Conservation (phyloP, 257 asterid species). For the Rauvolfia tetraphylla region DNA sequence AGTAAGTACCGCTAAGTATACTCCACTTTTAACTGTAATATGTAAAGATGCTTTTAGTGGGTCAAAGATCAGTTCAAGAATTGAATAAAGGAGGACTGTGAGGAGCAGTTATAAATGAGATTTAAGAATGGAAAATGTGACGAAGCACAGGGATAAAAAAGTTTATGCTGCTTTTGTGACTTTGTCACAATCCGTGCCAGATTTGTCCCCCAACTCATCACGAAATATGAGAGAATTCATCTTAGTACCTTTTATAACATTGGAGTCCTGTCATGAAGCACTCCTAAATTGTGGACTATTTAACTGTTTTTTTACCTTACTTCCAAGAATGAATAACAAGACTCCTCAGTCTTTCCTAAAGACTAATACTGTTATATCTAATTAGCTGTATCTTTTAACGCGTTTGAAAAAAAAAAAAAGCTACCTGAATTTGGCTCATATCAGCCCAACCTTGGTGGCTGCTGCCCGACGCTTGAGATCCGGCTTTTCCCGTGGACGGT, state of each 20-base stretch:
- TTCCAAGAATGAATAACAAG: slow-evolving; percentile 3
- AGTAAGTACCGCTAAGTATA: background rate
- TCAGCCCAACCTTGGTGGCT: background rate
- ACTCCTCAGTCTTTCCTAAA: background rate
- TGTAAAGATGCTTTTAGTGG: background rate
- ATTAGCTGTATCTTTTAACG: too few relatives aligned
- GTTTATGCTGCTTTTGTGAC: slow-evolving; percentile 4
- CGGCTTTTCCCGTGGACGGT: background rate
- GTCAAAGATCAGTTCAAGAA: slow-evolving; percentile 11
- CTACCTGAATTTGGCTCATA: too few relatives aligned
- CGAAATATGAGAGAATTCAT: background rate
- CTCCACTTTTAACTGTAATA: background rate
- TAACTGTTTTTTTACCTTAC: background rate
- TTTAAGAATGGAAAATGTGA: slow-evolving; percentile 7
- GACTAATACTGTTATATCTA: too few relatives aligned
- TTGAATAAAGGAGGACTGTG: slow-evolving; percentile 1
- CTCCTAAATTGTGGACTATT: background rate
- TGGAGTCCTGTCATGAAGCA: background rate
- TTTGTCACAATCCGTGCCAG: slow-evolving; percentile 15
- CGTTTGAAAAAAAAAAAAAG: too few relatives aligned
- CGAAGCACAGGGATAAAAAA: slow-evolving; percentile 1
- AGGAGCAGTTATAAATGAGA: slow-evolving; percentile 11
- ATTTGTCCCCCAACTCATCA: background rate
- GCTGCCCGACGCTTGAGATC: background rate
- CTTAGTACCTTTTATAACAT: background rate